phyloP scores from a whole-genome alignment of 768 basidiomycete genomes.

The Naganishia vaughanmartiniae region DNA sequence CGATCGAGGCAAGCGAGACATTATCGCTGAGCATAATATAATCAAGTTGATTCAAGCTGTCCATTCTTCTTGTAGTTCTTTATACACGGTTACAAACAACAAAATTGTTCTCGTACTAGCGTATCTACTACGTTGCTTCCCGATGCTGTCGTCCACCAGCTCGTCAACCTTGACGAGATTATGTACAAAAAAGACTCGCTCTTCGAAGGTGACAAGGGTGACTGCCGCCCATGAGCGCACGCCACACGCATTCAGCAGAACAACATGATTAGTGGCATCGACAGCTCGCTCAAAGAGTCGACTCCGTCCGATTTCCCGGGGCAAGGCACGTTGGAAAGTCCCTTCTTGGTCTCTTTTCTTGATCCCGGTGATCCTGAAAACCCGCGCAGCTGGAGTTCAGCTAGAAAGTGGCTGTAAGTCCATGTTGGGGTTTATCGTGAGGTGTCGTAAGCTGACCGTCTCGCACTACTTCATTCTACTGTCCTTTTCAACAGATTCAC shows the following conservation, averaged over 20 bases:
- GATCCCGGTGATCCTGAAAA: constrained; percentile 5
- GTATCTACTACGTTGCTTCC: too few relatives aligned
- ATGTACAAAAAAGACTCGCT: too few relatives aligned
- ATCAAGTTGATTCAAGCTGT: too few relatives aligned
- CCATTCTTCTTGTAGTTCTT: too few relatives aligned
- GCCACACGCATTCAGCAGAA: not conserved
- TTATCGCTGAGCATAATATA: too few relatives aligned
- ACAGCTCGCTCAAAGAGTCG: constrained; percentile 14
- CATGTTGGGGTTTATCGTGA: constrained; percentile 56
- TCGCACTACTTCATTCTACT: constrained; percentile 51
- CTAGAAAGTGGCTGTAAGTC: constrained; percentile 35
- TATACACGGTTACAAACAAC: too few relatives aligned
- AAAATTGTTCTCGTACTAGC: too few relatives aligned
- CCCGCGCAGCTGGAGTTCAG: constrained; percentile 28
- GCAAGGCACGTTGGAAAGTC: not conserved
- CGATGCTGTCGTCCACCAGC: too few relatives aligned
- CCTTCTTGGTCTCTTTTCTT: not conserved
- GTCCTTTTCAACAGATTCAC: constrained; percentile 57
- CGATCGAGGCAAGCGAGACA: too few relatives aligned
- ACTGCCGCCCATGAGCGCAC: not conserved
- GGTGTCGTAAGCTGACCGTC: constrained; percentile 48
- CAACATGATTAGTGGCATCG: not conserved
- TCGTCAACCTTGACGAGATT: too few relatives aligned
- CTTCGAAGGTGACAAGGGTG: not conserved
- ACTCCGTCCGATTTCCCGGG: not conserved